Evolutionary conservation across 768 basidiomycete species (phyloP), one percentile per base, ranked within the genome.

Genomic region (Aureoboletus auriporus): DNA sequence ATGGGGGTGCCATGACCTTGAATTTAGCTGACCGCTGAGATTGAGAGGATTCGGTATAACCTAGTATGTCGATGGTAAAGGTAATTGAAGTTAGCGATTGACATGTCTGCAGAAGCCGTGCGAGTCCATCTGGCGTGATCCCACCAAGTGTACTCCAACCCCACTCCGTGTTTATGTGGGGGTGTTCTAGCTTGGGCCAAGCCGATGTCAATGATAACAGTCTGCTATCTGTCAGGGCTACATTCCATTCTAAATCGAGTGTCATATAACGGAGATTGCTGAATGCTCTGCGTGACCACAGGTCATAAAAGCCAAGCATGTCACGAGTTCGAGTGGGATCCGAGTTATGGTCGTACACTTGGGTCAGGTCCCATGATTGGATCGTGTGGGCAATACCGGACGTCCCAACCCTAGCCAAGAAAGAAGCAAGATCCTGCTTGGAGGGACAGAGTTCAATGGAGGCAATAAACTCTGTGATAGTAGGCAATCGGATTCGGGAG

Each of bases 71-170:
- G 14, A 57, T 36, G 17, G 35, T 47, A 10, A 57, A 28, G 12
- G 6, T n/a, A 3, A 54, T 5, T 1, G 2, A 2, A 1, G 2
- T 17, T 29, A 53, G 30, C 4, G 35, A 35, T 10, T 13, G 43
- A 36, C 39, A 38, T n/a, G 36, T 30, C 17, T 35, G 42, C 8
- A 51, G 33, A 11, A 51, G 46, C 8, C 7, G 29, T 16, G 23
- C 42, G 1, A 59, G 44, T 11, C 53, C 50, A 17, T 26, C 23
- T 4, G 49, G 51, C 1, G 58, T 52, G 23, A 58, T 51, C 4
- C 45, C 44, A 2, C 40, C 35, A 6, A 29, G 3, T 3, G 17
- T 30, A 5, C 16, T 36, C 51, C 56, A 55, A 2, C 53, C 58
- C 47, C 36, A 50, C 0, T 42, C 34, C 14, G 13, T 11, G 28